These are phyloP conservation scores for Epichloe baconii DNA, from an alignment of 2,329 filamentous ascomycete species.

Conservation along the genomic window DNA sequence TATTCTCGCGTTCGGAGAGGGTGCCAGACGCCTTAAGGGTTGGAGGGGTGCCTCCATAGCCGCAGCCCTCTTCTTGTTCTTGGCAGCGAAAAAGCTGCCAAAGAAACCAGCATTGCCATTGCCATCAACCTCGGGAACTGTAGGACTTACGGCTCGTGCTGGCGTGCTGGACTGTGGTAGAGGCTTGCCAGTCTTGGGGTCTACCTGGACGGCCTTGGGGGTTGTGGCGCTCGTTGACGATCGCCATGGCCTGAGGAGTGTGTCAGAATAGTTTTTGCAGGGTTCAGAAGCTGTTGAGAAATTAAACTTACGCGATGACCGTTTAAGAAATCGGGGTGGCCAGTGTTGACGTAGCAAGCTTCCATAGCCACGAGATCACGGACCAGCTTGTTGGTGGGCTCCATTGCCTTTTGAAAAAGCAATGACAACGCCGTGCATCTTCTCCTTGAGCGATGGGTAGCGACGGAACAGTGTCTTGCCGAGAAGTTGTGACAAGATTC, in stretches of 20 bases:
- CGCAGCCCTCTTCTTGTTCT: constrained; percentile 99
- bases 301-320: constrained; percentile 59
- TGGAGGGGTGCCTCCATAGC: constrained; percentile 94
- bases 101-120: constrained; percentile 71
- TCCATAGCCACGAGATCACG: constrained; percentile 91
- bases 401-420: constrained; percentile 95
- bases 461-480: constrained; percentile 81
- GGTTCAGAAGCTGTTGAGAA: too few relatives aligned
- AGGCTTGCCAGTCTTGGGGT: constrained; percentile 97
- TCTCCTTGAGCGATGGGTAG: constrained; percentile 92
- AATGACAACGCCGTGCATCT: constrained; percentile 87
- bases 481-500: constrained; percentile 82
- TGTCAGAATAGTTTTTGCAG: not conserved
- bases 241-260: constrained; percentile 66
- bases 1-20: constrained; percentile 82
- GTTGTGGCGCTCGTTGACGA: constrained; percentile 86
- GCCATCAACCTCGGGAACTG: constrained; percentile 38
- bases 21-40: constrained; percentile 90
- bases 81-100: constrained; percentile 94
- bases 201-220: constrained; percentile 79
- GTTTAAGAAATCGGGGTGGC: constrained; percentile 94
- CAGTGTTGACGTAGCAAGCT: constrained; percentile 94
- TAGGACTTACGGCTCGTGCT: constrained; percentile 63
- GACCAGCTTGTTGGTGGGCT: constrained; percentile 95
- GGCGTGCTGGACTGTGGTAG: constrained; percentile 55